Evolutionary conservation across 306 rosid genomes (phyloP), one percentile per base, ranked within the genome.

Genomic region (Vigna trinervia): DNA sequence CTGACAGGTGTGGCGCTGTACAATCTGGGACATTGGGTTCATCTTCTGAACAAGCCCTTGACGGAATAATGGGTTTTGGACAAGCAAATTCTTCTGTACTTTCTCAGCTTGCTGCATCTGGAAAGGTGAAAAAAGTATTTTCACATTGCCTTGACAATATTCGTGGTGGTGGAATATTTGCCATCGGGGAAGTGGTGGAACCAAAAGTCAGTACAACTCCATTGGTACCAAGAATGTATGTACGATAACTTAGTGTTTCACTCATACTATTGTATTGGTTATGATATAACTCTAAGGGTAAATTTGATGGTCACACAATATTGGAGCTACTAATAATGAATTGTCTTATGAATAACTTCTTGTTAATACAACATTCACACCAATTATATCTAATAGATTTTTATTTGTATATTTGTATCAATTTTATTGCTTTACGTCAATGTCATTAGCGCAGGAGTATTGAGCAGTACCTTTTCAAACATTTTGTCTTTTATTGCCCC

Each of bases 11-110:
- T 63, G 96, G 98, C 2, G 85, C 81, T 74, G 85, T 78, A 81
- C 98, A 92, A 80, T 82, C 94, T 28, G 97, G 96, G 75, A 84
- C 79, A 50, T 84, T 89, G 58, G 89, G 89, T 51, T 38, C 91
- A 74, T 75, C 91, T 22, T 76, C 78, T 10, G 89, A 81, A 56
- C 88, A 80, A 80, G 97, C 96, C 11, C 88, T 92, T 63, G 97
- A 91, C 62, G 98, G 99, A 73, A 86, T 96, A 85, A 57, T 96
- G 78, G 99, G 98, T 87, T 96, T 96, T 75, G 99, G 99, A 80
- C 99, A 96, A 88, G 86, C 97, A 53, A 92, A 96, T 86, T 81
- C 98, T 23, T 96, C 99, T 20, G 87, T 91, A 75, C 85, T 92
- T 78, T 96, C 98, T 28, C 99, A 96, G 87, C 96, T 96, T 63